phyloP scores from a whole-genome alignment of 371 early-diverging fungal species.

The Nematocida ausubeli region DNA sequence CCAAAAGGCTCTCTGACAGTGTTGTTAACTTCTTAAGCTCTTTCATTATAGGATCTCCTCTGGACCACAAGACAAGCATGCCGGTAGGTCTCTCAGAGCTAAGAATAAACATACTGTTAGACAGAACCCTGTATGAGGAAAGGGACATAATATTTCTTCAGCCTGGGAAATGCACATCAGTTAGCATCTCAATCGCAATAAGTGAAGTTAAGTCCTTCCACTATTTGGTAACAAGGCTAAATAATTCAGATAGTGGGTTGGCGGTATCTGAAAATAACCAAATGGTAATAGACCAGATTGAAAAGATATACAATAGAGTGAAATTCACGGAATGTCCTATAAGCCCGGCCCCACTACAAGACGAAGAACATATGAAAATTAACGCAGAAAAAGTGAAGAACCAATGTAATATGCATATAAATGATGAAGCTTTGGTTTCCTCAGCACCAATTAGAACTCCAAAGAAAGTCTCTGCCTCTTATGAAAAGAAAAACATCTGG shows the following conservation, averaged over 20 bases:
- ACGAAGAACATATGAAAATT: too few relatives aligned
- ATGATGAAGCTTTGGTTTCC: too few relatives aligned
- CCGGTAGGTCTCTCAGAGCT: not conserved
- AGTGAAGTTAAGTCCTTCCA: not conserved
- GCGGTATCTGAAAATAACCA: not conserved
- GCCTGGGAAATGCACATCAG: not conserved
- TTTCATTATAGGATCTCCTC: not conserved
- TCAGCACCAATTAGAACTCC: too few relatives aligned
- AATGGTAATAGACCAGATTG: not conserved
- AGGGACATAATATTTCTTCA: not conserved
- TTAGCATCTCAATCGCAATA: not conserved
- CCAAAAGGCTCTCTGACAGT: not conserved
- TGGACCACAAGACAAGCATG: not conserved
- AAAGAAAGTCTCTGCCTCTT: too few relatives aligned
- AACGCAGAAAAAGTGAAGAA: too few relatives aligned
- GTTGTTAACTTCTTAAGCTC: not conserved
- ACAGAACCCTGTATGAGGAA: not conserved
- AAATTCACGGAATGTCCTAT: too few relatives aligned
- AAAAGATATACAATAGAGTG: too few relatives aligned
- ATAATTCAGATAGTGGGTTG: not conserved
- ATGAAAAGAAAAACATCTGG: too few relatives aligned
- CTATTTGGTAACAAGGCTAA: not conserved
- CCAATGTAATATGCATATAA: too few relatives aligned
- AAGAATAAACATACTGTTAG: not conserved
- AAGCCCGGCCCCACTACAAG: too few relatives aligned